Conservation (phyloP, 768 basidiomycete genomes). For the Leccinum truebloodii region DNA sequence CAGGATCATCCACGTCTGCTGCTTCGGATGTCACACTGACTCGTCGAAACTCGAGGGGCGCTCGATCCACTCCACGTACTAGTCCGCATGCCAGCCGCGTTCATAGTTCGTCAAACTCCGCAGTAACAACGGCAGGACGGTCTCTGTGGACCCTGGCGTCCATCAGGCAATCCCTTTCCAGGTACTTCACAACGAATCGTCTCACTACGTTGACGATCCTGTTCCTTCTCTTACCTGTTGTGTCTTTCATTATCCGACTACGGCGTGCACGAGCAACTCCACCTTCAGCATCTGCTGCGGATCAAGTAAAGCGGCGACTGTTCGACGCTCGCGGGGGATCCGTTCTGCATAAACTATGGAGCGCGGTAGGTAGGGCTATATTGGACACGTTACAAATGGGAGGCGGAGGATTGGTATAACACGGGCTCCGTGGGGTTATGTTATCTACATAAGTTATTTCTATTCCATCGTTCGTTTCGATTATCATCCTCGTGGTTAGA, state of each 20-base stretch:
- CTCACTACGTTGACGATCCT: conserved; percentile 47
- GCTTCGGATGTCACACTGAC: conserved; percentile 30
- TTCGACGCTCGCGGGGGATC: conserved; percentile 40
- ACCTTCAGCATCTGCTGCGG: conserved; percentile 44
- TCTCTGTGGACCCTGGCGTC: conserved; percentile 38
- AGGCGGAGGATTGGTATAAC: conserved; percentile 70
- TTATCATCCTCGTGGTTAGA: not conserved
- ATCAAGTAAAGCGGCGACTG: conserved; percentile 58
- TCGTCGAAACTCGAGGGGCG: conserved; percentile 8
- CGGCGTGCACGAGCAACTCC: conserved; percentile 39
- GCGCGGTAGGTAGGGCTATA: conserved; percentile 51
- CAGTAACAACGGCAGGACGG: conserved; percentile 18
- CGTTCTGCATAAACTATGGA: conserved; percentile 47
- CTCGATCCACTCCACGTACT: conserved; percentile 10
- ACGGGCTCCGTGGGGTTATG: not conserved
- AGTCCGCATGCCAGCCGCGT: conserved; percentile 18
- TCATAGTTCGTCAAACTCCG: conserved; percentile 13
- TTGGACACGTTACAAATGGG: conserved; percentile 75
- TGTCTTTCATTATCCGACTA: conserved; percentile 53
- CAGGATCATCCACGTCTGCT: conserved; percentile 25
- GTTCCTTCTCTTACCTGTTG: conserved; percentile 42
- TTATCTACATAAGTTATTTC: conserved; percentile 15
- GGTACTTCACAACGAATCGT: conserved; percentile 49
- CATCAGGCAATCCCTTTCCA: conserved; percentile 48
- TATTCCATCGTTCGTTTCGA: not conserved